Evolutionary conservation across 2,329 filamentous ascomycete species (phyloP).

Genomic region (Xylaria hypoxylon): DNA sequence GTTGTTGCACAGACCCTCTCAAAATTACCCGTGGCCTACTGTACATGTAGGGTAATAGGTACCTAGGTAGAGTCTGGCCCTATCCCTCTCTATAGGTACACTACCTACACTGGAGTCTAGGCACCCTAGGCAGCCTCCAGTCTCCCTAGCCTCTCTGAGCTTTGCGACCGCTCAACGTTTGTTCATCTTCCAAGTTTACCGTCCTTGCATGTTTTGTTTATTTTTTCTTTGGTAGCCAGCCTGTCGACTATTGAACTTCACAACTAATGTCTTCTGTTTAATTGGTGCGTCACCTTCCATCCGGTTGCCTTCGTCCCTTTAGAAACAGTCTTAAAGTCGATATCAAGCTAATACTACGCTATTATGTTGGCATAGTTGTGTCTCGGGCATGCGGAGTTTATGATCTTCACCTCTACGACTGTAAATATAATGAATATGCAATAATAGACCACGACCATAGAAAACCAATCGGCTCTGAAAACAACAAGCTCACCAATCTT

Average conservation of each 20-base stretch:
- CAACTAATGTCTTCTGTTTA: constrained; percentile 32
- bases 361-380: constrained; percentile 20
- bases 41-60: neutral
- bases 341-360: constrained; percentile 24
- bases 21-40: constrained; percentile 27
- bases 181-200: constrained; percentile 9
- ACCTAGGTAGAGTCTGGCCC: constrained; percentile 16
- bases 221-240: neutral
- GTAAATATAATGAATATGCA: constrained; percentile 41
- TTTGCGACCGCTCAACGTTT: constrained; percentile 23
- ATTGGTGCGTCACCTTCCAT: constrained; percentile 23
- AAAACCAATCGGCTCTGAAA: constrained; percentile 20
- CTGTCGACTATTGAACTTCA: constrained; percentile 14
- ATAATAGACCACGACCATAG: constrained; percentile 36
- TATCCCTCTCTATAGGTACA: neutral
- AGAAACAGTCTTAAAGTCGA: constrained; percentile 1
- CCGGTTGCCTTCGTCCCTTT: neutral
- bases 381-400: constrained; percentile 32
- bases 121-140: neutral
- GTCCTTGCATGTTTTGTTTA: constrained; percentile 5
- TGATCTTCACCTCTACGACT: constrained; percentile 25
- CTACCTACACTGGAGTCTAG: neutral
- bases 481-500: constrained; percentile 9
- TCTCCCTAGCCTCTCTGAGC: constrained; percentile 4
- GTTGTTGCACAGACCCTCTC: constrained; percentile 35